Evolutionary conservation across 768 basidiomycete species (phyloP).

Genomic region (Pluteus cervinus): DNA sequence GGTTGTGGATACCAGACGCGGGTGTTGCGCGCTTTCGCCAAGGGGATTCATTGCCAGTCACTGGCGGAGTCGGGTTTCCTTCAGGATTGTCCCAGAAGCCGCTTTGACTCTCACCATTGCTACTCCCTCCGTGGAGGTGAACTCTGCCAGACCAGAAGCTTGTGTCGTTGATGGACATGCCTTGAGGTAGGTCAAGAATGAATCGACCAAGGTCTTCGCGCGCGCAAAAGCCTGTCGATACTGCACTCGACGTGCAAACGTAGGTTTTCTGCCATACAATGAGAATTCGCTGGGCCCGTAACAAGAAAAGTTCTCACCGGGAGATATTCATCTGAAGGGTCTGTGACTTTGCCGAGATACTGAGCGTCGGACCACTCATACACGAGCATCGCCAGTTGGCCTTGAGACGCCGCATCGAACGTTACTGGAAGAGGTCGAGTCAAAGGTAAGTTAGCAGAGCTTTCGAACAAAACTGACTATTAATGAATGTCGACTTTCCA

Average conservation of each 20-base stretch:
- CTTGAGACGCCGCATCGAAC: conserved; percentile 72
- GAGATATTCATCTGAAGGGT: conserved; percentile 42
- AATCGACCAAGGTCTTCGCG: conserved; percentile 76
- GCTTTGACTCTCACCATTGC: conserved; percentile 14
- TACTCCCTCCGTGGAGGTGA: conserved; percentile 41
- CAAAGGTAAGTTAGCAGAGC: background rate
- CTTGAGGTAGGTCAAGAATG: conserved; percentile 71
- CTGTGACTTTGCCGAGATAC: conserved; percentile 73
- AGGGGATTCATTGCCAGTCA: conserved; percentile 41
- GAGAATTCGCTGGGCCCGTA: conserved; percentile 2
- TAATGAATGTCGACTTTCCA: conserved; percentile 70
- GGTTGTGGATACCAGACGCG: too few relatives aligned
- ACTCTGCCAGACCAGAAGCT: conserved; percentile 87
- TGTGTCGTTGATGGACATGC: conserved; percentile 59
- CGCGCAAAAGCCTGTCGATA: conserved; percentile 66
- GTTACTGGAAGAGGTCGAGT: conserved; percentile 42
- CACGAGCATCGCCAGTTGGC: conserved; percentile 89
- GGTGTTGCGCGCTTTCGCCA: conserved; percentile 35
- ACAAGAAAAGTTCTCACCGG: conserved; percentile 47
- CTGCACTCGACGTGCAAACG: conserved; percentile 83
- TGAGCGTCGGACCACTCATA: conserved; percentile 92
- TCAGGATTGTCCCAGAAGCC: conserved; percentile 55
- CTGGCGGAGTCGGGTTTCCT: conserved; percentile 51
- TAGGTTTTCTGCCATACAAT: conserved; percentile 74
- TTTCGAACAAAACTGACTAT: conserved; percentile 47